Percentiles rank a stretch among this genome's conserved stretches.
phyloP scores from a whole-genome alignment of 2,329 filamentous ascomycete species.

The Nothophaeocryptopus gaeumannii region DNA sequence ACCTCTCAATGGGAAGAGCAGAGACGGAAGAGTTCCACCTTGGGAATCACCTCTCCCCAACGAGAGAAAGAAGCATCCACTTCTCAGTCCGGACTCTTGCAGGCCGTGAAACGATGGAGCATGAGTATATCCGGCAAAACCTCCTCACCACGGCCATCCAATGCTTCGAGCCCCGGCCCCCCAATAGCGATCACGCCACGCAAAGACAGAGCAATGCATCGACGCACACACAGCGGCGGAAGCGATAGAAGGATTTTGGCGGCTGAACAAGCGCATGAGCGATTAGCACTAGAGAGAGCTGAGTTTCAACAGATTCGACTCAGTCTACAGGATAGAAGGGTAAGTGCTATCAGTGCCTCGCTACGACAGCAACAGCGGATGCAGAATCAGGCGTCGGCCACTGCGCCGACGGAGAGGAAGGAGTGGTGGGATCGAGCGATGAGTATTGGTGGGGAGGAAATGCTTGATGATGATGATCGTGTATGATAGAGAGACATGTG shows the following conservation, averaged over 20 bases:
- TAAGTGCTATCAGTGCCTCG: slow-evolving; percentile 13
- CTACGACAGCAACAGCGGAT: slow-evolving; percentile 4
- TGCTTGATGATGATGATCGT: slow-evolving; percentile 12
- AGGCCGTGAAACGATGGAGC: slow-evolving; percentile 20
- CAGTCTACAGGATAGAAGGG: slow-evolving; percentile 23
- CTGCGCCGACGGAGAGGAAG: slow-evolving; percentile 15
- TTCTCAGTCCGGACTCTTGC: slow-evolving; percentile 18
- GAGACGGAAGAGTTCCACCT: slow-evolving; percentile 15
- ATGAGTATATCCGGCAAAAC: slow-evolving; percentile 14
- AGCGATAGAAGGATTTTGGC: slow-evolving; percentile 34
- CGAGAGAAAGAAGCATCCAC: slow-evolving; percentile 2
- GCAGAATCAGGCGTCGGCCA: neutral
- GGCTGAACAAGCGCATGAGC: slow-evolving; percentile 37
- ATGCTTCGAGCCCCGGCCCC: neutral
- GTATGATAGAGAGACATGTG: neutral
- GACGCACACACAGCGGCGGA: slow-evolving; percentile 30
- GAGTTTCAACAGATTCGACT: slow-evolving; percentile 23
- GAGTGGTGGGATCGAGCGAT: slow-evolving; percentile 32
- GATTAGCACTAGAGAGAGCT: slow-evolving; percentile 40
- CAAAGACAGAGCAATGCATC: slow-evolving; percentile 19
- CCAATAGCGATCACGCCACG: slow-evolving; percentile 3
- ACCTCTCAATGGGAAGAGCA: slow-evolving; percentile 13
- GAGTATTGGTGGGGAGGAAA: slow-evolving; percentile 16
- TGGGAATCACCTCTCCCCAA: neutral
- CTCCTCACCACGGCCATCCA: slow-evolving; percentile 6